A percentile compares a stretch with the other conserved stretches of the same genome.
phyloP scores from a whole-genome alignment of 306 rosid genomes.

The Adenanthera pavonina region DNA sequence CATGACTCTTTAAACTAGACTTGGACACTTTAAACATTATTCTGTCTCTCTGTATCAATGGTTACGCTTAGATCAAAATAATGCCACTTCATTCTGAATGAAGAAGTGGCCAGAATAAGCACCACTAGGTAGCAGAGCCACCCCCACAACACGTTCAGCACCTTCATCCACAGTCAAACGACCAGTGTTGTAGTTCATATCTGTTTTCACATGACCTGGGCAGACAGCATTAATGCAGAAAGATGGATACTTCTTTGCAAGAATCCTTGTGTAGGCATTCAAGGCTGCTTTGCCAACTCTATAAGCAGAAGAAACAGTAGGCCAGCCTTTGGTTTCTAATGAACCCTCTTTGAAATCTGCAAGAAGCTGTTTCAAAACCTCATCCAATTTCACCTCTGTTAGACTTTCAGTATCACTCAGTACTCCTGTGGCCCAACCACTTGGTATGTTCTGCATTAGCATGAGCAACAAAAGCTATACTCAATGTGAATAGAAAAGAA shows the following conservation, averaged over 20 bases:
- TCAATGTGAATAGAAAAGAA: too few species aligned
- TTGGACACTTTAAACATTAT: too few species aligned
- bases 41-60: too few species aligned
- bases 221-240: constrained; percentile 48
- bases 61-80: constrained; percentile 15
- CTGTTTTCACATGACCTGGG: constrained; percentile 57
- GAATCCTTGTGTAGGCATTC: constrained; percentile 56
- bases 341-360: constrained; percentile 45
- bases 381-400: constrained; percentile 54
- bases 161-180: constrained; percentile 58
- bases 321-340: constrained; percentile 57
- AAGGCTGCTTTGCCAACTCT: constrained; percentile 51
- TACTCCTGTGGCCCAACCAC: constrained; percentile 50
- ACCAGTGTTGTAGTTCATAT: constrained; percentile 47
- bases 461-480: background rate
- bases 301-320: constrained; percentile 37
- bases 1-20: too few species aligned
- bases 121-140: constrained; percentile 47
- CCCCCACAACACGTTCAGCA: constrained; percentile 53
- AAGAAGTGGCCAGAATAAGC: constrained; percentile 42
- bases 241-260: constrained; percentile 47
- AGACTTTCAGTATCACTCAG: constrained; percentile 50
- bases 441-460: constrained; percentile 44
- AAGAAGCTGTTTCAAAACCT: constrained; percentile 44
- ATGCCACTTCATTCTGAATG: constrained; percentile 32